These are phyloP conservation scores for Malassezia vespertilionis DNA, from an alignment of 1,284 basidiomycete species.

Conservation along the genomic window DNA sequence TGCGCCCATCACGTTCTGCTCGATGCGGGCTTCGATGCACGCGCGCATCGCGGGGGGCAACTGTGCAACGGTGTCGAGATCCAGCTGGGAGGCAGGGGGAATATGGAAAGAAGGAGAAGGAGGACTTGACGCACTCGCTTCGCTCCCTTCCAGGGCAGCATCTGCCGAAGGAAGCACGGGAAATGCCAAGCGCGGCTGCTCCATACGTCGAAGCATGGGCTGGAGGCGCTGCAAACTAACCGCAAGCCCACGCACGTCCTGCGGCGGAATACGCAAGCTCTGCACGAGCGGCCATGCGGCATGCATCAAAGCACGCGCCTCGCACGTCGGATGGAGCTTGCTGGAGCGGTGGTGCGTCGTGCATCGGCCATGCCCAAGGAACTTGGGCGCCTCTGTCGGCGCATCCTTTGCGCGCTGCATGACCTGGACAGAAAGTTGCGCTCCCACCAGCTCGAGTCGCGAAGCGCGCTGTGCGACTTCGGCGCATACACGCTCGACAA, in stretches of 20 bases:
- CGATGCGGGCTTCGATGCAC: slow-evolving; percentile 20
- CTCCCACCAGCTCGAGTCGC: slow-evolving; percentile 65
- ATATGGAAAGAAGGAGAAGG: slow-evolving; percentile 18
- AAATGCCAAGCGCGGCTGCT: neutral
- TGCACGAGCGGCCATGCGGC: slow-evolving; percentile 67
- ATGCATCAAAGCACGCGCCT: slow-evolving; percentile 61
- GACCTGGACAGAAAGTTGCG: slow-evolving; percentile 61
- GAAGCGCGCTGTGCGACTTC: slow-evolving; percentile 26
- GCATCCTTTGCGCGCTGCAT: slow-evolving; percentile 77
- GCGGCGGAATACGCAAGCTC: slow-evolving; percentile 64
- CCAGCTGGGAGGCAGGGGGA: slow-evolving; percentile 34
- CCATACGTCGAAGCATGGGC: neutral
- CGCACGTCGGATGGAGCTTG: slow-evolving; percentile 57
- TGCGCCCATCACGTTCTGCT: neutral
- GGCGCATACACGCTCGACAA: slow-evolving; percentile 31
- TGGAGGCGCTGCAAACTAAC: slow-evolving; percentile 58
- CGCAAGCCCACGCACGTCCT: slow-evolving; percentile 81
- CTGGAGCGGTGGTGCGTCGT: slow-evolving; percentile 68
- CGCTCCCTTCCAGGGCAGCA: slow-evolving; percentile 3
- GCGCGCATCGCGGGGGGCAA: slow-evolving; percentile 26
- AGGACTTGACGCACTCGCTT: slow-evolving; percentile 19
- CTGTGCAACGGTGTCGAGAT: slow-evolving; percentile 23
- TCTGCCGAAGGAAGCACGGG: neutral
- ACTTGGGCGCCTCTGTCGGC: slow-evolving; percentile 89
- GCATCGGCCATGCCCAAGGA: slow-evolving; percentile 82